Evolutionary conservation across 2,329 filamentous ascomycete species (phyloP).

Genomic region (Fusarium napiforme): DNA sequence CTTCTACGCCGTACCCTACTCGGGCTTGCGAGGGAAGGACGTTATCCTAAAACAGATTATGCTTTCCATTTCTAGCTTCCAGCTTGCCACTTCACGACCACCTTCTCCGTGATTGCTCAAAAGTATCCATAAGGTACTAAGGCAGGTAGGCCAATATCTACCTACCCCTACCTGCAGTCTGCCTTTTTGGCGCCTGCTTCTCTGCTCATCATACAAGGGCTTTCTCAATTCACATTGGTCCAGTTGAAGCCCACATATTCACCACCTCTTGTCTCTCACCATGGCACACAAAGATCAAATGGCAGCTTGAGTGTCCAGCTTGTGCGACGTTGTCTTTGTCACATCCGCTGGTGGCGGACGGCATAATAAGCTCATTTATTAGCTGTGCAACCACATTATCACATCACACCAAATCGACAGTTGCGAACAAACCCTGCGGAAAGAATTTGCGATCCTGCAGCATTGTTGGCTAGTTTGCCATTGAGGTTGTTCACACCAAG

Average conservation of each 20-base stretch:
- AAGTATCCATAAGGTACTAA: background rate
- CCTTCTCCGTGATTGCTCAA: constrained; percentile 24
- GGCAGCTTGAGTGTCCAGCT: constrained; percentile 21
- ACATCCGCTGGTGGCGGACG: constrained; percentile 31
- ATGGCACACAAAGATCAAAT: constrained; percentile 30
- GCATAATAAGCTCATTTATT: constrained; percentile 31
- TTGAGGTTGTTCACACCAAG: constrained; percentile 25
- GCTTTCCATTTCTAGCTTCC: constrained; percentile 35
- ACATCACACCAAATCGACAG: constrained; percentile 24
- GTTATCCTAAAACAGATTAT: constrained; percentile 34
- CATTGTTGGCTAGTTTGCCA: constrained; percentile 22
- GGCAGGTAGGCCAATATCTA: background rate
- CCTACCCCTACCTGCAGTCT: background rate
- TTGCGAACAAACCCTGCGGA: constrained; percentile 7
- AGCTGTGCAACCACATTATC: constrained; percentile 30
- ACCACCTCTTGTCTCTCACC: constrained; percentile 13
- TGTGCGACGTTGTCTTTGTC: constrained; percentile 21
- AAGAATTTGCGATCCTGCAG: constrained; percentile 22
- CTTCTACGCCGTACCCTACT: constrained; percentile 11
- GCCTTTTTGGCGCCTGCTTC: constrained; percentile 5
- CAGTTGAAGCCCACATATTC: constrained; percentile 2
- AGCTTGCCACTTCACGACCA: constrained; percentile 38
- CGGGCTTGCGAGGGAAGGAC: constrained; percentile 17
- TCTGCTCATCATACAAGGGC: background rate
- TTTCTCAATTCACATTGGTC: constrained; percentile 4